Evolutionary conservation across 2,329 filamentous ascomycete species (phyloP).

Genomic region (Claviceps humidiphila): DNA sequence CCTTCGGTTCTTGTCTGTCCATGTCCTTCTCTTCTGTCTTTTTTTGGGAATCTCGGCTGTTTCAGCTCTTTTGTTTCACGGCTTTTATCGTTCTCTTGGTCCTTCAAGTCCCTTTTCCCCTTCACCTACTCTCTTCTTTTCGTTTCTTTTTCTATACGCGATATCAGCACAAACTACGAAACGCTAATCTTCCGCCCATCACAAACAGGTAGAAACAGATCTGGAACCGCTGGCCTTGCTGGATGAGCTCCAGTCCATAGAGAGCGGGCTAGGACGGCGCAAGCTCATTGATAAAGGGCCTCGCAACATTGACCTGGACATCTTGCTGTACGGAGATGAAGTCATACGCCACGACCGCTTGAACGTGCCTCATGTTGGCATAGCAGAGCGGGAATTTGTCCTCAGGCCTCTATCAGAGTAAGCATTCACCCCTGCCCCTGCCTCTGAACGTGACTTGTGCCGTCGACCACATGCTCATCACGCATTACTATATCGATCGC

Average conservation of each 20-base stretch:
- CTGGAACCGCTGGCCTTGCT: constrained; percentile 64
- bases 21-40: too few species aligned
- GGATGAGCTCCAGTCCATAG: constrained; percentile 71
- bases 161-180: not conserved
- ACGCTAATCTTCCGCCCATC: not conserved
- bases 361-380: constrained; percentile 71
- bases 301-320: constrained; percentile 86
- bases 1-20: too few species aligned
- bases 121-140: not conserved
- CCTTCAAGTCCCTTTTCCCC: not conserved
- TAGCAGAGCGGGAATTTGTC: constrained; percentile 88
- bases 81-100: too few species aligned
- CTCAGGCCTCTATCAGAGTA: constrained; percentile 74
- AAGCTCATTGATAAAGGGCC: constrained; percentile 90
- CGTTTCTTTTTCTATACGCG: too few species aligned
- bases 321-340: constrained; percentile 66
- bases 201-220: constrained; percentile 60
- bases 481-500: not conserved
- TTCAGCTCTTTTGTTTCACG: too few species aligned
- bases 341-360: constrained; percentile 56
- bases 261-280: constrained; percentile 62
- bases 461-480: not conserved
- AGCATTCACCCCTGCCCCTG: constrained; percentile 12
- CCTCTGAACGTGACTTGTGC: not conserved
- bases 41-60: too few species aligned